Percentiles rank a stretch among this genome's conserved stretches.
These are phyloP conservation scores for Trypanosoma avium DNA, from an alignment of 208 protist species.

Conservation along the genomic window DNA sequence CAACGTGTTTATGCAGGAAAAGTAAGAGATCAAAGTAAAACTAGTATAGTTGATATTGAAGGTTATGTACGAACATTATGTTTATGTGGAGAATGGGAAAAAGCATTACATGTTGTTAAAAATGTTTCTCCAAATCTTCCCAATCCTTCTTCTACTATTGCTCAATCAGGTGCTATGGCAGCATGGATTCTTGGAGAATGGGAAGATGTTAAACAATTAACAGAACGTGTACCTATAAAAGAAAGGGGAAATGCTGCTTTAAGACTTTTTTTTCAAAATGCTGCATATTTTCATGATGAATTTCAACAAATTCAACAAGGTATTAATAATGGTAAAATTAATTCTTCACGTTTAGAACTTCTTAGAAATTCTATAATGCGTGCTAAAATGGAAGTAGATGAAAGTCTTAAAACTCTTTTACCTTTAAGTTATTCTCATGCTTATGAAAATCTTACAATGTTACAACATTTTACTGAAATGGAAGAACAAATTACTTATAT, in stretches of 20 bases:
- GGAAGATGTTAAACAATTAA: conserved; percentile 76
- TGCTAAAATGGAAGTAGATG: conserved; percentile 81
- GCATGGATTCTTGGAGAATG: conserved; percentile 84
- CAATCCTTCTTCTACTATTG: conserved; percentile 57
- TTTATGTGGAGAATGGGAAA: conserved; percentile 85
- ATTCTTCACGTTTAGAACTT: conserved; percentile 27
- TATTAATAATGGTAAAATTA: conserved; percentile 14
- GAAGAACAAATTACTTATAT: conserved; percentile 96
- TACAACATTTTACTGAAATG: conserved; percentile 99
- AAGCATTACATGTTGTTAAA: conserved; percentile 58
- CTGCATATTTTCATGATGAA: conserved; percentile 45
- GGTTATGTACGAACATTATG: conserved; percentile 89
- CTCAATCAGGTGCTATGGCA: conserved; percentile 75
- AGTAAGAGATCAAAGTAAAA: conserved; percentile 31
- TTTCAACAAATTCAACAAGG: conserved; percentile 23
- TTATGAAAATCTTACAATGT: conserved; percentile 95
- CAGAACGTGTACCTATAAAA: conserved; percentile 64
- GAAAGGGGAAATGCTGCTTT: conserved; percentile 66
- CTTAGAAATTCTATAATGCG: conserved; percentile 53
- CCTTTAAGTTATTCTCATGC: conserved; percentile 88
- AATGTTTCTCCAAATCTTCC: conserved; percentile 2
- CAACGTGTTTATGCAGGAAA: conserved; percentile 73
- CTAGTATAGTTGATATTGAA: conserved; percentile 31
- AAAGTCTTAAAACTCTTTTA: conserved; percentile 84
- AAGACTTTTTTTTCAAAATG: conserved; percentile 80